Evolutionary conservation across 2,329 filamentous ascomycete genomes (phyloP).

Genomic region (Xylaria sp.): DNA sequence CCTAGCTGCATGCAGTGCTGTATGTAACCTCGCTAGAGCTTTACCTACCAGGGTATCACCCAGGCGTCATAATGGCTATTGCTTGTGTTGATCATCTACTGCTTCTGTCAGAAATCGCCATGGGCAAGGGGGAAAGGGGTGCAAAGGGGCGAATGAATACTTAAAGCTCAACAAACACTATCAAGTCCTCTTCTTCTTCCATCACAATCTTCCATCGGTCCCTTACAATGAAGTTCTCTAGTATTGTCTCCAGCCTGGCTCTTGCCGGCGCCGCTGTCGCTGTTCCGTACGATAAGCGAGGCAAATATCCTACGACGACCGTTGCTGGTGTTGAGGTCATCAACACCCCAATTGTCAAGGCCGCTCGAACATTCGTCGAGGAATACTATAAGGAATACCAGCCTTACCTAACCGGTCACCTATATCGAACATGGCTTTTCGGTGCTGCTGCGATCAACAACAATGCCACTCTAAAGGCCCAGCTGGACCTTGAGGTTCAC

Average conservation of each 20-base stretch:
- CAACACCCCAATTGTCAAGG: conserved; percentile 31
- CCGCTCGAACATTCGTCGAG: conserved; percentile 26
- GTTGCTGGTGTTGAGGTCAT: conserved; percentile 34
- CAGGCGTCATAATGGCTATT: not conserved
- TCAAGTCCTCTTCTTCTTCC: not conserved
- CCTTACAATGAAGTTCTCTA: conserved; percentile 34
- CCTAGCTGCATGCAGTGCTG: not conserved
- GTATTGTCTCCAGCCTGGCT: conserved; percentile 28
- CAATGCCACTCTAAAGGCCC: conserved; percentile 33
- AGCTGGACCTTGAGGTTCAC: conserved; percentile 33
- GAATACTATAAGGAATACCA: conserved; percentile 33
- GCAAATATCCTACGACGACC: conserved; percentile 22
- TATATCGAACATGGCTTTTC: conserved; percentile 34
- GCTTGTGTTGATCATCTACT: not conserved
- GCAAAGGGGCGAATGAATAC: conserved; percentile 11
- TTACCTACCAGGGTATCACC: conserved; percentile 1
- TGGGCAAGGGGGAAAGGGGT: not conserved
- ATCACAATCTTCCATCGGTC: not conserved
- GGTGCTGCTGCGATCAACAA: conserved; percentile 33
- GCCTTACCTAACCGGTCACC: conserved; percentile 29
- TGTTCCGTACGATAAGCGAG: not conserved
- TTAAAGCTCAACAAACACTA: conserved; percentile 18
- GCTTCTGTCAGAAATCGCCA: not conserved
- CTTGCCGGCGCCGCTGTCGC: conserved; percentile 25
- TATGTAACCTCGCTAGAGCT: not conserved